phyloP scores from a whole-genome alignment of 768 basidiomycete species.

The Suillus decipiens region DNA sequence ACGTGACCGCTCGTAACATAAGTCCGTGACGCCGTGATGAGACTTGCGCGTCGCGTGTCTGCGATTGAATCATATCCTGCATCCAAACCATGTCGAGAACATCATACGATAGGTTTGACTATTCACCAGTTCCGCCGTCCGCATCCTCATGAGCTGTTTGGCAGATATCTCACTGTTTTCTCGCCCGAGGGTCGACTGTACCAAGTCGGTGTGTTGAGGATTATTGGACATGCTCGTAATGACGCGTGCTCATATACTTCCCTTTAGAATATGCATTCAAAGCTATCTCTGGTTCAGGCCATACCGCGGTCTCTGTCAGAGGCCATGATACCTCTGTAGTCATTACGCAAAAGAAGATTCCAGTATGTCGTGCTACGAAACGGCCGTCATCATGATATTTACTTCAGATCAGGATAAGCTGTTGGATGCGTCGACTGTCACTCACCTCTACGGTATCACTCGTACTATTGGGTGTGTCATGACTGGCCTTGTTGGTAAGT shows the following conservation, averaged over 20 bases:
- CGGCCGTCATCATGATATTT: constrained; percentile 7
- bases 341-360: constrained; percentile 98
- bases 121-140: background rate
- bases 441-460: constrained; percentile 95
- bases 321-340: constrained; percentile 95
- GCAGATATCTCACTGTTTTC: constrained; percentile 93
- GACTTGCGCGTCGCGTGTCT: constrained; percentile 65
- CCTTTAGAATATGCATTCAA: constrained; percentile 96
- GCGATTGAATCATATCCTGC: constrained; percentile 21
- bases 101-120: constrained; percentile 81
- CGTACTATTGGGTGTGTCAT: constrained; percentile 97
- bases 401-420: constrained; percentile 80
- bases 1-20: constrained; percentile 29
- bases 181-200: constrained; percentile 97
- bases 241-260: constrained; percentile 16
- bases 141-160: constrained; percentile 1
- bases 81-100: constrained; percentile 79
- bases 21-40: constrained; percentile 40
- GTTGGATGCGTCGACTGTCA: constrained; percentile 90
- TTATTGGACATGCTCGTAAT: background rate
- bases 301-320: constrained; percentile 89
- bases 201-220: constrained; percentile 82
- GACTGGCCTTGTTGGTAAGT: constrained; percentile 92
- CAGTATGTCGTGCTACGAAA: constrained; percentile 56
- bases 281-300: constrained; percentile 95